phyloP scores from a whole-genome alignment of 345 rosid genomes.

The Corymbia maculata region DNA sequence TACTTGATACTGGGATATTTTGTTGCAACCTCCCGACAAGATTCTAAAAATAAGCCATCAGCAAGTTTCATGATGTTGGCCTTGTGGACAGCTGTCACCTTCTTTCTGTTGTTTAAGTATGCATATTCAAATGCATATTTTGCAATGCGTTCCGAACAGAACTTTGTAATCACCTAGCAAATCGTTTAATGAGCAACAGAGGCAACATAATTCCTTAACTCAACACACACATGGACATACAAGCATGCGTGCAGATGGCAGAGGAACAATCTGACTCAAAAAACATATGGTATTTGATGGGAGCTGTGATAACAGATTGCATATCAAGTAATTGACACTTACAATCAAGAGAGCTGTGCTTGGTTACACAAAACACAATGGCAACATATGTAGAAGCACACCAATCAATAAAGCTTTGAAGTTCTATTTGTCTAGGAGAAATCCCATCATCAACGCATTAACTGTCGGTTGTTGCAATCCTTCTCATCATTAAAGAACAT shows the following conservation, averaged over 20 bases:
- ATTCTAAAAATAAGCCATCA: constrained; percentile 91
- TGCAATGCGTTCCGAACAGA: constrained; percentile 90
- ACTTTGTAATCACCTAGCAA: constrained; percentile 93
- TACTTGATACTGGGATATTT: constrained; percentile 78
- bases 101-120: constrained; percentile 83
- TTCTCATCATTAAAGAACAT: not conserved
- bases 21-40: constrained; percentile 86
- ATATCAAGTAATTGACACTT: not conserved
- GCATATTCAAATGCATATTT: constrained; percentile 98
- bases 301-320: not conserved
- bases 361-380: not conserved
- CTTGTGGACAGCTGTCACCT: constrained; percentile 93
- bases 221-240: not conserved
- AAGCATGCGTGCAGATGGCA: not conserved
- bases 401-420: not conserved
- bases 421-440: not conserved
- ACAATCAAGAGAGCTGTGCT: not conserved
- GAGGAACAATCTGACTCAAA: not conserved
- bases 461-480: not conserved
- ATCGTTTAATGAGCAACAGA: not conserved
- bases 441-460: not conserved
- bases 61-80: constrained; percentile 98
- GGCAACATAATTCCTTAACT: not conserved
- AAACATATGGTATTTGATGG: not conserved
- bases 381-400: not conserved